Evolutionary conservation across 2,329 filamentous ascomycete genomes (phyloP).

Genomic region (Zasmidium angulare): DNA sequence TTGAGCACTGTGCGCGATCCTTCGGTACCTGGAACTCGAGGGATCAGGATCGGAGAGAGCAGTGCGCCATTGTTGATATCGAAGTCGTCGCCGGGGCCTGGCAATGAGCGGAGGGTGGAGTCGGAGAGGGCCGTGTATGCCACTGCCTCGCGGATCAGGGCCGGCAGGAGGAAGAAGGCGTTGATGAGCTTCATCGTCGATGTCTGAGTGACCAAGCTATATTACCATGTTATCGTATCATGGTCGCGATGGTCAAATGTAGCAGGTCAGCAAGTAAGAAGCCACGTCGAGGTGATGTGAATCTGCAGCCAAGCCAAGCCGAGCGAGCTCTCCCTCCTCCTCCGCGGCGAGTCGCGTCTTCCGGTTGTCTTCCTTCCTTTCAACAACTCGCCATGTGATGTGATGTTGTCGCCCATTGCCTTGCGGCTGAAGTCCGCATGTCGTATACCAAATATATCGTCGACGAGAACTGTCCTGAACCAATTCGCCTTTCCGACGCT

Average conservation of each 20-base stretch:
- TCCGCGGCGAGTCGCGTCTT: not conserved
- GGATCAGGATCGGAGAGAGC: constrained; percentile 80
- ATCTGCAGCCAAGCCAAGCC: not conserved
- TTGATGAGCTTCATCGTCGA: constrained; percentile 24
- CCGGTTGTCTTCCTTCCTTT: not conserved
- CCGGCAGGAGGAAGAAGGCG: constrained; percentile 28
- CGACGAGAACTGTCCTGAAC: not conserved
- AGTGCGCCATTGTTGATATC: constrained; percentile 74
- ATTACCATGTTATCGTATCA: not conserved
- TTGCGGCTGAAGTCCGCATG: constrained; percentile 12
- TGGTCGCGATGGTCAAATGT: not conserved
- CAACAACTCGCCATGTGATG: constrained; percentile 24
- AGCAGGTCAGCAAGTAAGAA: not conserved
- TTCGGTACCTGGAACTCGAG: constrained; percentile 83
- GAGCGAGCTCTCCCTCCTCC: not conserved
- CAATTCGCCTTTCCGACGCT: not conserved
- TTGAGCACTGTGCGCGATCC: constrained; percentile 71
- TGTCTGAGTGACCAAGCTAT: not conserved
- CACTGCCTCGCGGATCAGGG: constrained; percentile 32
- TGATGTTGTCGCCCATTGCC: constrained; percentile 20
- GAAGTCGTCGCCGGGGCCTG: constrained; percentile 66
- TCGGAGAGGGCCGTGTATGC: constrained; percentile 69
- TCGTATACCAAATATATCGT: not conserved
- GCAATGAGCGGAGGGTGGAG: constrained; percentile 68
- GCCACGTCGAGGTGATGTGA: not conserved